phyloP scores from a whole-genome alignment of 2,329 filamentous ascomycete species.

The Epichloe coenophiala region DNA sequence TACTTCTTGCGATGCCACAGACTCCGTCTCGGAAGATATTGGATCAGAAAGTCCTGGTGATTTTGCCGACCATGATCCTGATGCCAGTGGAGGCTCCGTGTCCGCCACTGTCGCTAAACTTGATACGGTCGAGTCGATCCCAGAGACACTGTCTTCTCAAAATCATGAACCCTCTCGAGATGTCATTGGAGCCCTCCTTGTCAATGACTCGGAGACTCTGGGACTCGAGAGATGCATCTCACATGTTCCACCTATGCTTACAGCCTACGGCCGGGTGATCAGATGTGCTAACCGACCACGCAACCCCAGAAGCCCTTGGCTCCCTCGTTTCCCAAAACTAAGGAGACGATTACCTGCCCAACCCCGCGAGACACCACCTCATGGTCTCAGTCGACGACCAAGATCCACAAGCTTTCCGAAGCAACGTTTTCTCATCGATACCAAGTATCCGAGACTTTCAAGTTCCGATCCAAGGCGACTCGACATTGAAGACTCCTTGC shows the following conservation, averaged over 20 bases:
- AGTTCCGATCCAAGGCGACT: not conserved
- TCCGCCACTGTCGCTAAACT: not conserved
- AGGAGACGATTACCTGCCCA: not conserved
- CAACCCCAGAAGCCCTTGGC: constrained; percentile 3
- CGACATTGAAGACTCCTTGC: constrained; percentile 1
- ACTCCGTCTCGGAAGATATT: not conserved
- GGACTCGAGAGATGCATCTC: not conserved
- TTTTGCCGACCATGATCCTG: not conserved
- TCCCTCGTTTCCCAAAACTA: constrained; percentile 2
- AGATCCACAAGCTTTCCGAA: not conserved
- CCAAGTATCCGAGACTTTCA: not conserved
- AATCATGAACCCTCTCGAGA: not conserved
- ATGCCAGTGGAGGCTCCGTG: not conserved
- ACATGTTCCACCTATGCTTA: not conserved
- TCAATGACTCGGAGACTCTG: not conserved
- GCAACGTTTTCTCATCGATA: constrained; percentile 2
- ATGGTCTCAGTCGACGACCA: not conserved
- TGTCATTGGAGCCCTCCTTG: not conserved
- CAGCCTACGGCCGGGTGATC: not conserved
- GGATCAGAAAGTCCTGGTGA: not conserved
- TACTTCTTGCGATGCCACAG: not conserved
- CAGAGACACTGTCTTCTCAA: not conserved
- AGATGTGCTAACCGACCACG: constrained; percentile 3
- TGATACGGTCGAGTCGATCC: not conserved
- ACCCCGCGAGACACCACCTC: not conserved